These are phyloP conservation scores for Dothiorella sarmentorum DNA, from an alignment of 2,329 filamentous ascomycete species.

Conservation along the genomic window DNA sequence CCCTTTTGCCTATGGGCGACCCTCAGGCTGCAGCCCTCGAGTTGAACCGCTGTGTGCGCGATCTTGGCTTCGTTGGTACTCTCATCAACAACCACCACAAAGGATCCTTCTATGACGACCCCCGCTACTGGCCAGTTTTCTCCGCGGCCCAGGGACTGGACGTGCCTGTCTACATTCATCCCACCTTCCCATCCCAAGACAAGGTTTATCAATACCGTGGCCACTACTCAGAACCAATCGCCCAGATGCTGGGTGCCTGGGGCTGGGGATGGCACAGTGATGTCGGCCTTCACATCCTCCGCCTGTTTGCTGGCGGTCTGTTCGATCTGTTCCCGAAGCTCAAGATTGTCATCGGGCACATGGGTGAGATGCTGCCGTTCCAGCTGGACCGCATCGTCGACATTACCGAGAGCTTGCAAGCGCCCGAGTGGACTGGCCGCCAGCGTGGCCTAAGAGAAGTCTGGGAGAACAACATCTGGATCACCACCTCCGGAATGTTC, in stretches of 20 bases:
- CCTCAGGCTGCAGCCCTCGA: slow-evolving; percentile 31
- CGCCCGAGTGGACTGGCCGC: slow-evolving; percentile 25
- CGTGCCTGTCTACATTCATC: slow-evolving; percentile 36
- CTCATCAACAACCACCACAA: slow-evolving; percentile 46
- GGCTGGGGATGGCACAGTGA: slow-evolving; percentile 54
- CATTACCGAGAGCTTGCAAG: slow-evolving; percentile 44
- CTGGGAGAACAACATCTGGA: slow-evolving; percentile 42
- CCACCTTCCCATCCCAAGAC: slow-evolving; percentile 31
- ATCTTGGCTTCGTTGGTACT: slow-evolving; percentile 58
- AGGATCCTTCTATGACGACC: slow-evolving; percentile 31
- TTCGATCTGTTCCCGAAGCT: slow-evolving; percentile 43
- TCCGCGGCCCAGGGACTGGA: slow-evolving; percentile 30
- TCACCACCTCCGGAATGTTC: slow-evolving; percentile 44
- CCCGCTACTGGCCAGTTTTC: slow-evolving; percentile 33
- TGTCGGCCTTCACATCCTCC: slow-evolving; percentile 45
- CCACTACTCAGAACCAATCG: slow-evolving; percentile 31
- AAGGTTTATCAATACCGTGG: slow-evolving; percentile 24
- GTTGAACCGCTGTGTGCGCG: slow-evolving; percentile 29
- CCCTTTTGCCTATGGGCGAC: slow-evolving; percentile 34
- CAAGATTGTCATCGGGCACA: slow-evolving; percentile 44
- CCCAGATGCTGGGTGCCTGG: slow-evolving; percentile 36
- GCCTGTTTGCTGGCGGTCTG: slow-evolving; percentile 41
- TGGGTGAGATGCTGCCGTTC: slow-evolving; percentile 46
- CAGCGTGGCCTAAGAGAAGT: slow-evolving; percentile 34
- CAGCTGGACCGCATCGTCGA: slow-evolving; percentile 39